Base-by-base conservation (phyloP, 805 yeast species). In the Teunomyces atbi region DNA sequence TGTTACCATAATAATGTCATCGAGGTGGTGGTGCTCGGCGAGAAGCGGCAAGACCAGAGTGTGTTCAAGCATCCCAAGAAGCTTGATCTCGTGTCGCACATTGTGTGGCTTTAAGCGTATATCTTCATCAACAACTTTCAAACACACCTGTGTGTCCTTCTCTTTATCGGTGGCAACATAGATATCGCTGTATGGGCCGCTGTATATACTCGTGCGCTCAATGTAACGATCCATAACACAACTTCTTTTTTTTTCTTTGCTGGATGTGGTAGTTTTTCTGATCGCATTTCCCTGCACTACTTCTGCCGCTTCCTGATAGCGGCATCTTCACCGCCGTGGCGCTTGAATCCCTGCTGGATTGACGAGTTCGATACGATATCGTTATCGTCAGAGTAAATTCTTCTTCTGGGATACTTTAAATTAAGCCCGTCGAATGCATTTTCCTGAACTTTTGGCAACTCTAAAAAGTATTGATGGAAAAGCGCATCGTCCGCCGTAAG, bases 351-450 rank as follows among this genome's bases (percentile, higher is more conserved):
- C 44, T 58, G 57, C 46, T 60, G 61, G 27, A 47, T 49, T 27
- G 57, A 46, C 29, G 47, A 55, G 47, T 61, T 66, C 42, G 65
- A 73, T 51, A 64, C 60, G 42, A 89, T 89, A 64, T 90, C 96
- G 54, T 82, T 83, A 62, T 90, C 96, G 57, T 88, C 95, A 16
- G 88, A 84, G 55, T 89, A 88, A 26, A 92, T 89, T 55, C 96
- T 78, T 53, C 99, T 74, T 27, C 82, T 78, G 2, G 99, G 98
- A 60, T 94, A 94, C 53, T 80, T 83, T 58, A 82, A 75, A 32
- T 73, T 77, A 47, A 84, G 77, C 1, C 87, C 86, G 49, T 84
- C 89, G 64, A 94, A 94, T 1, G 94, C 92, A 58, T 89, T 88
- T 20, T 77, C 83, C 15, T 76, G 69, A 0, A 89, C 89, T 53